Base-by-base conservation (phyloP, 208 protist species). In the Acanthamoeba culbertsoni region DNA sequence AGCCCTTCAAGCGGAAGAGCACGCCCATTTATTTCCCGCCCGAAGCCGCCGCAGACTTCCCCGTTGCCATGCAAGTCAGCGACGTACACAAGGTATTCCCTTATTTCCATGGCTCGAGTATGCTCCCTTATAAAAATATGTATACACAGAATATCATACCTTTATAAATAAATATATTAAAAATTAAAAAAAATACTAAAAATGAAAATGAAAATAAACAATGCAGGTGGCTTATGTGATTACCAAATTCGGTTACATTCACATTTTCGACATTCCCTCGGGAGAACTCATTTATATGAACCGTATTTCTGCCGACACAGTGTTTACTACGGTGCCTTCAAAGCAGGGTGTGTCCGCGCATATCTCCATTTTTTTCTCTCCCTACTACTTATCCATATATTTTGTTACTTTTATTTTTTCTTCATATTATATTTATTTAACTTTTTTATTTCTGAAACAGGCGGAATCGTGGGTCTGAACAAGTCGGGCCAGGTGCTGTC, bases 211-310 rank as follows among this genome's bases (percentile, higher is more conserved):
- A 26, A n/a, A 31, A n/a, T n/a, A n/a, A 3, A 3, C 55, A 23
- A 26, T 10, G 33, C 37, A 79, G 40, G 73, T 84, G 73, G 73
- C 73, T 20, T 99, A 98, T 93, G 97, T 99, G 86, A 95, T 99
- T 75, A 99, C 99, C 65, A 99, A 99, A 90, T 97, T 97, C 59
- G 99, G 99, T 91, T 98, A 97, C 94, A 93, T 98, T 53, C 97
- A 98, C 57, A 82, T 99, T 48, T 98, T 99, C 95, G 99, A 99
- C 96, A 93, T 99, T 33, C 98, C 98, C 94, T 99, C 98, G n/a
- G 99, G 97, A 40, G 95, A 94, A 53, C 94, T 98, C 12, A 97
- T 99, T 86, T 98, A 98, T 92, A 97, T 97, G 93, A 99, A 99
- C 95, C 98, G 99, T 94, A 98, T 99, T 93, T 98, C 97, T 1